These are phyloP conservation scores for Neoboletus subvelutipes DNA, from an alignment of 768 basidiomycete genomes.

Conservation along the genomic window DNA sequence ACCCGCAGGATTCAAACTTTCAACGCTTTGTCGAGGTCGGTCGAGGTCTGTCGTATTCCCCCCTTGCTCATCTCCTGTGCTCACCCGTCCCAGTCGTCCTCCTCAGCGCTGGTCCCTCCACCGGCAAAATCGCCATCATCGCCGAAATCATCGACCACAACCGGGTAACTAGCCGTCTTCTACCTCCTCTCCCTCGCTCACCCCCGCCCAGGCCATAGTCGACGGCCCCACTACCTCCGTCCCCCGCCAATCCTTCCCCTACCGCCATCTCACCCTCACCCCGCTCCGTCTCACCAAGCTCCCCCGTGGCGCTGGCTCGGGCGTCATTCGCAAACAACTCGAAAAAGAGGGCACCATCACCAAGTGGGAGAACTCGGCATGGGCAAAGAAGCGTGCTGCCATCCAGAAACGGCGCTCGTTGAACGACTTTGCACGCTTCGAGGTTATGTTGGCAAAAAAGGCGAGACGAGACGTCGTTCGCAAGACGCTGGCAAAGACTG, in stretches of 20 bases:
- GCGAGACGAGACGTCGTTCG: slow-evolving; percentile 74
- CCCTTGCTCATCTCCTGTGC: not conserved
- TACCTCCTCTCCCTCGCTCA: not conserved
- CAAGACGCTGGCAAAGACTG: slow-evolving; percentile 61
- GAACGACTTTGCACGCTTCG: slow-evolving; percentile 92
- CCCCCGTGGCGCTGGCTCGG: slow-evolving; percentile 83
- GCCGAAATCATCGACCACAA: slow-evolving; percentile 99
- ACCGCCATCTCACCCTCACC: slow-evolving; percentile 91
- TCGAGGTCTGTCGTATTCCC: slow-evolving; percentile 53
- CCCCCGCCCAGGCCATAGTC: slow-evolving; percentile 72
- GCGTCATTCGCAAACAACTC: slow-evolving; percentile 79
- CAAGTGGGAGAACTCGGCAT: slow-evolving; percentile 87
- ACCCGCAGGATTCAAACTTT: slow-evolving; percentile 76
- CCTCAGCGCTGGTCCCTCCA: slow-evolving; percentile 81
- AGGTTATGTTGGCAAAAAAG: slow-evolving; percentile 88
- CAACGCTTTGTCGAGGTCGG: slow-evolving; percentile 98
- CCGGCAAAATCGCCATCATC: slow-evolving; percentile 92
- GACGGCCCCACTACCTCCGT: slow-evolving; percentile 92
- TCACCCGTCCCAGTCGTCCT: slow-evolving; percentile 64
- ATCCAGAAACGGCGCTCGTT: slow-evolving; percentile 69
- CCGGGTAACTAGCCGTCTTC: slow-evolving; percentile 53
- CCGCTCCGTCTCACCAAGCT: slow-evolving; percentile 78
- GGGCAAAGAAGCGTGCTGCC: slow-evolving; percentile 86
- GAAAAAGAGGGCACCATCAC: slow-evolving; percentile 81
- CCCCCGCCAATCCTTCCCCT: slow-evolving; percentile 88